Evolutionary conservation across 163 green algal genomes (phyloP).

Genomic region (Scenedesmus sp.): DNA sequence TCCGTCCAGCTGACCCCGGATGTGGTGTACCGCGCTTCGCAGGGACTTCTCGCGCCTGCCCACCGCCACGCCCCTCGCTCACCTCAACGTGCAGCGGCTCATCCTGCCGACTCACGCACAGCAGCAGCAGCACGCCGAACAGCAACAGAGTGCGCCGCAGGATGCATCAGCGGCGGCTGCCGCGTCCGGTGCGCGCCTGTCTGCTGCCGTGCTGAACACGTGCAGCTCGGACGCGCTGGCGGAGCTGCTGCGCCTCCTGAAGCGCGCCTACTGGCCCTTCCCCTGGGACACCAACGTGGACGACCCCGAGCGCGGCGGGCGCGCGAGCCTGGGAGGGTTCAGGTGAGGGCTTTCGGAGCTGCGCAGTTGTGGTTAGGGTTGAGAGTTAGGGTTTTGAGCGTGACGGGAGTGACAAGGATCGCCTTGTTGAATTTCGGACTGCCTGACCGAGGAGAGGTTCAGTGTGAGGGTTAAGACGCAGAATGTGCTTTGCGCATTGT

Average conservation of each 20-base stretch:
- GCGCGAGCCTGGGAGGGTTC: constrained; percentile 64
- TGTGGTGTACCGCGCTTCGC: background rate
- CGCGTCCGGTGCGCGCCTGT: background rate
- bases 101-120: background rate
- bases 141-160: too few species aligned
- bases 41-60: constrained; percentile 54
- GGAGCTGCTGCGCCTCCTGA: constrained; percentile 82
- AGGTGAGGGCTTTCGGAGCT: constrained; percentile 40
- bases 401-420: background rate
- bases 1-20: too few species aligned
- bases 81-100: constrained; percentile 41
- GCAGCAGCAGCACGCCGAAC: background rate
- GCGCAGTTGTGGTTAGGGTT: background rate
- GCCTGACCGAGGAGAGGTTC: too few species aligned
- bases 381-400: background rate
- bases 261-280: constrained; percentile 86
- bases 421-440: too few species aligned
- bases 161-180: constrained; percentile 41
- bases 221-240: constrained; percentile 73
- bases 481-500: too few species aligned
- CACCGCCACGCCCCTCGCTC: constrained; percentile 46
- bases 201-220: constrained; percentile 73
- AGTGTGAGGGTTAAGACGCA: too few species aligned
- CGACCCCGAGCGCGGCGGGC: constrained; percentile 34
- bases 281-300: constrained; percentile 71